Base-by-base conservation (phyloP, 1,139 yeast species). In the Diutina sp. region DNA sequence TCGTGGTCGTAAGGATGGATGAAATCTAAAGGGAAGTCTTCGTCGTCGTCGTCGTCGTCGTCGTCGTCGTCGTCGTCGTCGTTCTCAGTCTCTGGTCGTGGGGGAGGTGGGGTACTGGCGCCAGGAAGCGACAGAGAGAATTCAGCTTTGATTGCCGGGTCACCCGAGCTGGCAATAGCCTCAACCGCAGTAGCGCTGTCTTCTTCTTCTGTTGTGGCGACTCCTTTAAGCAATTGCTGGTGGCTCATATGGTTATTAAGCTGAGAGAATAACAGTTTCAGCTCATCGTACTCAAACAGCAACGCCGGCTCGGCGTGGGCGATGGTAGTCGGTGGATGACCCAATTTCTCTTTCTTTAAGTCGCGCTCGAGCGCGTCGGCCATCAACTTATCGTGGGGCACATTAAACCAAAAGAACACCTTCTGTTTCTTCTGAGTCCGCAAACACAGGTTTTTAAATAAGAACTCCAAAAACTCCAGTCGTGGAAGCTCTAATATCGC, bases 341-440 rank as follows among this genome's bases (percentile, higher is more conserved):
- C 76, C 45, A 73, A 58, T 54, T 72, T 69, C 64, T 91, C 97
- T 65, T 89, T 85, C 68, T 90, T 90, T 66, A 91, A 72, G 66
- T 93, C 99, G 63, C 99, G 76, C 69, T 91, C 98, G 57, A 93
- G 72, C 0, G 98, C 98, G 69, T 93, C 99, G 3, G 93, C 84
- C 79, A 93, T 91, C 56, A 93, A 72, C 65, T 88, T 85, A 67
- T 93, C 97, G 70, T 93, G 98, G 51, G 95, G 93, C 7, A 93
- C 98, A 66, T 91, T 87, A 68, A 88, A 91, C 99, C 99, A 93
- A 68, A 86, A 90, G 67, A 93, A 93, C 48, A 93, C 98, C 68
- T 93, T 93, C 68, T 93, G 99, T 67, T 93, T 93, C 76, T 93
- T 93, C 66, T 93, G 98, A 1, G 99, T 93, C 63, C 97, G 79